Conservation (phyloP, 345 rosid species). For the Eucalyptus sideroxylon region DNA sequence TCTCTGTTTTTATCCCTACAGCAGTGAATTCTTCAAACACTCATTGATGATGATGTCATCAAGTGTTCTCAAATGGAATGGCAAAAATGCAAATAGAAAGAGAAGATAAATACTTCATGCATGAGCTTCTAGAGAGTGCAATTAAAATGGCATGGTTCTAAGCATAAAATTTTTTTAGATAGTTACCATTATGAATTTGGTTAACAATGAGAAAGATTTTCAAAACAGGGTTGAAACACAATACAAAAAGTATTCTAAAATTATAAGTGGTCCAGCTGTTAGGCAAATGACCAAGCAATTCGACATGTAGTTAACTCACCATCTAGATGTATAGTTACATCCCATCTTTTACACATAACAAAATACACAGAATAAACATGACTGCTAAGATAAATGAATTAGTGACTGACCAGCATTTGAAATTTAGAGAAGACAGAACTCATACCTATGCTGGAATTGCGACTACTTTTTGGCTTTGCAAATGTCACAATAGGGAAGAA, state of each 20-base stretch:
- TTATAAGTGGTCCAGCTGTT: not conserved
- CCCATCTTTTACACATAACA: not conserved
- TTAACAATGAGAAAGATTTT: not conserved
- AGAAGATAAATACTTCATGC: not conserved
- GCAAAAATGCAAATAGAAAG: not conserved
- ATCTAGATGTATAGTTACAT: not conserved
- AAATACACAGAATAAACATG: not conserved
- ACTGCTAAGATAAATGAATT: not conserved
- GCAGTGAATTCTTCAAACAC: not conserved
- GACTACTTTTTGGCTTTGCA: slow-evolving; percentile 98
- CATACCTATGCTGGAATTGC: slow-evolving; percentile 97
- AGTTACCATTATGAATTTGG: not conserved
- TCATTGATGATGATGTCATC: not conserved
- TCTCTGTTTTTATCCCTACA: not conserved
- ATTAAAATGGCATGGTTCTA: not conserved
- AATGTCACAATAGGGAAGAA: slow-evolving; percentile 89
- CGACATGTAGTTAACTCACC: not conserved
- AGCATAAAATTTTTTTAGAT: not conserved
- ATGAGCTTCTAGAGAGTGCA: not conserved
- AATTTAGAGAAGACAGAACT: not conserved
- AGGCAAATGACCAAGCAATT: not conserved
- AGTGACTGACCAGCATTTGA: not conserved
- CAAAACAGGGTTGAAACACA: not conserved
- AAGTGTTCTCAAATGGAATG: not conserved
- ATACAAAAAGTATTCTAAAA: not conserved